phyloP scores from a whole-genome alignment of 2,329 filamentous ascomycete species.

The Ophiosphaerella narmari region DNA sequence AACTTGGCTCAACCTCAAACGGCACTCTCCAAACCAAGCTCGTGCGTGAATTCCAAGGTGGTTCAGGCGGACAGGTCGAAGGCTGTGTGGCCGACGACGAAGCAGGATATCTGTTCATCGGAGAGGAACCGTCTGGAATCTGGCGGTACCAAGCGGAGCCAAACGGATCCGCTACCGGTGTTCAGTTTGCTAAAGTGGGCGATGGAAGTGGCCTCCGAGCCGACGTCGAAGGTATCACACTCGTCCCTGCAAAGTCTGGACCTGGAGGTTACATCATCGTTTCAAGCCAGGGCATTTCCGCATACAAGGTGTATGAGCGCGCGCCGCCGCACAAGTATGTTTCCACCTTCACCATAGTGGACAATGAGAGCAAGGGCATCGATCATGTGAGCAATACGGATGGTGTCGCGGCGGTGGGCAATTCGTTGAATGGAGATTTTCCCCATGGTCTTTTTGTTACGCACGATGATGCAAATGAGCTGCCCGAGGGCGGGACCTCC shows the following conservation, averaged over 20 bases:
- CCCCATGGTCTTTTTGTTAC: constrained; percentile 54
- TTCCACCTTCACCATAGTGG: constrained; percentile 54
- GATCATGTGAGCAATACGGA: constrained; percentile 61
- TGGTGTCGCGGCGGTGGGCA: constrained; percentile 55
- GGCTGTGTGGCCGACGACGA: constrained; percentile 60
- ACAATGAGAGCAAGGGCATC: constrained; percentile 49
- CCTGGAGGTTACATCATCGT: constrained; percentile 57
- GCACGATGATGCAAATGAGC: constrained; percentile 60
- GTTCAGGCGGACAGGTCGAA: constrained; percentile 59
- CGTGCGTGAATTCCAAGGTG: constrained; percentile 57
- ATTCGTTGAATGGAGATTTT: constrained; percentile 46
- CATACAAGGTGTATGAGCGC: constrained; percentile 58
- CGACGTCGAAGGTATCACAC: constrained; percentile 60
- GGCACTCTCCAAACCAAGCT: constrained; percentile 53
- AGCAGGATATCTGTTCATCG: constrained; percentile 57
- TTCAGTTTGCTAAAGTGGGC: constrained; percentile 49
- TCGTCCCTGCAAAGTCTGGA: constrained; percentile 53
- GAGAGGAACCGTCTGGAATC: constrained; percentile 58
- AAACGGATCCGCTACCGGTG: constrained; percentile 42
- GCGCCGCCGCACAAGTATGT: constrained; percentile 57
- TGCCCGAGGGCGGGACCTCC: constrained; percentile 52
- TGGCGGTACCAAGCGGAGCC: constrained; percentile 61
- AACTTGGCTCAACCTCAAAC: constrained; percentile 48
- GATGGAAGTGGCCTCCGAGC: constrained; percentile 54
- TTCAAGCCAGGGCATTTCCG: constrained; percentile 59